Evolutionary conservation across 345 rosid genomes (phyloP).

Genomic region (Pelargonium nanum): DNA sequence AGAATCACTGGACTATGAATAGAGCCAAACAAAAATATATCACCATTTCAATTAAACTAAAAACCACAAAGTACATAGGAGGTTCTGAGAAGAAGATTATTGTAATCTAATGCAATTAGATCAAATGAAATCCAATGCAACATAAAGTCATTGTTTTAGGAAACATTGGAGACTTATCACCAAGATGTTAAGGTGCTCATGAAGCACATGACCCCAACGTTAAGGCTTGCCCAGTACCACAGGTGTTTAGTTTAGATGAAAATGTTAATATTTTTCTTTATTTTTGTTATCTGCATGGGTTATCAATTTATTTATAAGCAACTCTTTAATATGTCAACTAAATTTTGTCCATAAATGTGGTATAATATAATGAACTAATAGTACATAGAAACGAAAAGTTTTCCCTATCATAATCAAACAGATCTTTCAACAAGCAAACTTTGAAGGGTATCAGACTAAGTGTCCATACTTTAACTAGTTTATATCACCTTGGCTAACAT

Average conservation of each 20-base stretch:
- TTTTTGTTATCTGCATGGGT: neutral
- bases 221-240: neutral
- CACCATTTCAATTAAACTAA: neutral
- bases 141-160: neutral
- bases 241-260: neutral
- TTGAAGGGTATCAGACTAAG: no score
- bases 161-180: neutral
- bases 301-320: neutral
- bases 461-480: neutral
- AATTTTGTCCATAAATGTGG: no score
- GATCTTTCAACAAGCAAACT: no score
- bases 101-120: neutral
- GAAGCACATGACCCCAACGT: neutral
- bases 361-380: no score
- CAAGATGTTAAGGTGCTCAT: neutral
- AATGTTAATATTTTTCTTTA: neutral
- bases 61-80: neutral
- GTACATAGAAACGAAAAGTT: no score
- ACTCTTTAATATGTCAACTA: neutral
- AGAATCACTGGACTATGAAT: neutral
- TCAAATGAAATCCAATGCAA: neutral
- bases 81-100: no score
- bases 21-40: no score
- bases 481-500: neutral
- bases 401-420: no score